These are phyloP conservation scores for Populus tremula DNA, from an alignment of 345 rosid genomes.

Conservation along the genomic window DNA sequence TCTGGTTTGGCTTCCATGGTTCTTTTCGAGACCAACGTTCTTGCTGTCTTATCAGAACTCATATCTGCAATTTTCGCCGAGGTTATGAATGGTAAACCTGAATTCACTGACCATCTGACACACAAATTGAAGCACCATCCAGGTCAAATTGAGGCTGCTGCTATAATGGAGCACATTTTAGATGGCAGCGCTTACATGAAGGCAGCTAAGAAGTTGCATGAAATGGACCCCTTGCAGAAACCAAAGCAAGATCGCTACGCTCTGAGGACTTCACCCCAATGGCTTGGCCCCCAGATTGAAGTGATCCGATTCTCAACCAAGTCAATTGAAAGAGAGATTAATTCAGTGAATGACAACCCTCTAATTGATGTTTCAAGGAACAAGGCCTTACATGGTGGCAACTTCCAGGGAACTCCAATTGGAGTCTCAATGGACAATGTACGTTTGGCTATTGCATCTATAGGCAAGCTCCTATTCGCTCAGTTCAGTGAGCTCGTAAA, in stretches of 20 bases:
- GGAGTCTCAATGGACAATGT: conserved; percentile 28
- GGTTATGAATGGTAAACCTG: conserved; percentile 30
- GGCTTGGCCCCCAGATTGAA: conserved; percentile 28
- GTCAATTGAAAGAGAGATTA: conserved; percentile 30
- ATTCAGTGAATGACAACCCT: conserved; percentile 25
- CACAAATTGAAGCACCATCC: conserved; percentile 33
- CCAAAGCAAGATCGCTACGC: conserved; percentile 29
- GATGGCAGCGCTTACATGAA: conserved; percentile 23
- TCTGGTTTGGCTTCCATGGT: conserved; percentile 27
- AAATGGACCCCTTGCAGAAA: conserved; percentile 26
- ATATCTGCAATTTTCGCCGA: conserved; percentile 24
- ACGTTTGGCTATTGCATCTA: conserved; percentile 19
- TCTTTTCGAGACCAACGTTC: conserved; percentile 23
- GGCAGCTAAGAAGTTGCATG: conserved; percentile 21
- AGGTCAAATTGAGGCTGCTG: conserved; percentile 29
- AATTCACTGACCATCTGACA: conserved; percentile 25
- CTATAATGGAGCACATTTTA: conserved; percentile 28
- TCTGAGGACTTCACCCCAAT: conserved; percentile 23
- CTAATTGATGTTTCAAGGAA: conserved; percentile 26
- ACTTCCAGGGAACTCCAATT: conserved; percentile 27
- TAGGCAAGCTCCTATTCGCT: conserved; percentile 24
- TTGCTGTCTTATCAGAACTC: conserved; percentile 21
- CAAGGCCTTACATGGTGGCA: conserved; percentile 24
- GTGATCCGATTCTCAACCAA: conserved; percentile 23
- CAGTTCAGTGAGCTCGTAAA: conserved; percentile 27